Evolutionary conservation across 2,329 filamentous ascomycete genomes (phyloP).

Genomic region (Metarhizium sp.): DNA sequence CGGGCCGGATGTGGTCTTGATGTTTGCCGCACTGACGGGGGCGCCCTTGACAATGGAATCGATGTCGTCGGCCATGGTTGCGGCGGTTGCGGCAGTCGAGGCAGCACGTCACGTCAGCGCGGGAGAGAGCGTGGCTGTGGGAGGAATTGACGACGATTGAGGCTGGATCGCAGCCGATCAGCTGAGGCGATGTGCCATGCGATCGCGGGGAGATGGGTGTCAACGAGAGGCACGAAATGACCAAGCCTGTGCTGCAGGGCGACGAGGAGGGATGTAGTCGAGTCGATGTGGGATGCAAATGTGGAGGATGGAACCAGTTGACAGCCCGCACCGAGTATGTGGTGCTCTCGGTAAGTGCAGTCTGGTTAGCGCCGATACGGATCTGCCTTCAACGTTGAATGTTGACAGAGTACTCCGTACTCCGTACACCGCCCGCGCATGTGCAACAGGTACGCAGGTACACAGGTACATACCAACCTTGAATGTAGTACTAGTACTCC

Average conservation of each 20-base stretch:
- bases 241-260: neutral
- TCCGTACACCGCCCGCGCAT: too few relatives aligned
- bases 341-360: too few relatives aligned
- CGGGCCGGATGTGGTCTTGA: constrained; percentile 28
- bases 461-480: too few relatives aligned
- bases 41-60: constrained; percentile 92
- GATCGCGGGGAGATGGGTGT: neutral
- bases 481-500: too few relatives aligned
- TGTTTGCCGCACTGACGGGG: constrained; percentile 52
- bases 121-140: neutral
- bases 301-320: neutral
- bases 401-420: too few relatives aligned
- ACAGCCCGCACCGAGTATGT: too few relatives aligned
- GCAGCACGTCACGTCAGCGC: neutral
- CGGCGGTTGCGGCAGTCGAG: too few relatives aligned
- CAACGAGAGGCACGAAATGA: neutral
- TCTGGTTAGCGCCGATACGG: too few relatives aligned
- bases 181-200: constrained; percentile 3
- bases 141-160: neutral
- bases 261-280: too few relatives aligned
- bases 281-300: neutral
- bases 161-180: constrained; percentile 3
- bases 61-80: constrained; percentile 53
- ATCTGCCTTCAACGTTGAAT: too few relatives aligned
- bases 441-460: too few relatives aligned